Evolutionary conservation across 495 filamentous ascomycete species (phyloP).

Genomic region (Cercophora newfieldiana): DNA sequence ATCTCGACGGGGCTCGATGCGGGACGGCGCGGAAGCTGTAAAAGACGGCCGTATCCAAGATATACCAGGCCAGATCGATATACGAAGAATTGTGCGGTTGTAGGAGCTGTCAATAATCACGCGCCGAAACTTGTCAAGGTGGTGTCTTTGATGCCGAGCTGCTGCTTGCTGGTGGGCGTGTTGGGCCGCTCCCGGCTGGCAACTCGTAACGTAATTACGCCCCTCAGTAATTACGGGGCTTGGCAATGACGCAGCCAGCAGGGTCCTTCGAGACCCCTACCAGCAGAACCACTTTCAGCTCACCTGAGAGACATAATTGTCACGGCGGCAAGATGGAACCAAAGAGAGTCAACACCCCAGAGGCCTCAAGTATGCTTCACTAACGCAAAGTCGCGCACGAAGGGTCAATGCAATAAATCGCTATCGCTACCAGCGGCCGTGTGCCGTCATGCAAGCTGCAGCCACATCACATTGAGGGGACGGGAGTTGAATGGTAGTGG

Average conservation of each 20-base stretch:
- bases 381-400: neutral
- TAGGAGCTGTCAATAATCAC: neutral
- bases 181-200: slow-evolving; percentile 10
- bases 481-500: neutral
- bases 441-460: slow-evolving; percentile 3
- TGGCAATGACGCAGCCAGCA: neutral
- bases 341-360: neutral
- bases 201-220: neutral
- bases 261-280: neutral
- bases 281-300: neutral
- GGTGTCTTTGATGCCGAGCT: slow-evolving; percentile 2
- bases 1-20: neutral
- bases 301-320: neutral
- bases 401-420: neutral
- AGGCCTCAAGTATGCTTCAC: too few relatives aligned
- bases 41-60: neutral
- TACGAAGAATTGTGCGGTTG: neutral
- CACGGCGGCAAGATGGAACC: neutral
- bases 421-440: slow-evolving; percentile 6
- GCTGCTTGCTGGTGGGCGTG: slow-evolving; percentile 3
- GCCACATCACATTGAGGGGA: neutral
- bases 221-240: neutral
- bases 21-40: neutral
- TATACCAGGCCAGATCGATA: neutral
- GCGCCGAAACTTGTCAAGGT: neutral